Evolutionary conservation across 495 filamentous ascomycete species (phyloP).

Genomic region (Neurospora sp.): DNA sequence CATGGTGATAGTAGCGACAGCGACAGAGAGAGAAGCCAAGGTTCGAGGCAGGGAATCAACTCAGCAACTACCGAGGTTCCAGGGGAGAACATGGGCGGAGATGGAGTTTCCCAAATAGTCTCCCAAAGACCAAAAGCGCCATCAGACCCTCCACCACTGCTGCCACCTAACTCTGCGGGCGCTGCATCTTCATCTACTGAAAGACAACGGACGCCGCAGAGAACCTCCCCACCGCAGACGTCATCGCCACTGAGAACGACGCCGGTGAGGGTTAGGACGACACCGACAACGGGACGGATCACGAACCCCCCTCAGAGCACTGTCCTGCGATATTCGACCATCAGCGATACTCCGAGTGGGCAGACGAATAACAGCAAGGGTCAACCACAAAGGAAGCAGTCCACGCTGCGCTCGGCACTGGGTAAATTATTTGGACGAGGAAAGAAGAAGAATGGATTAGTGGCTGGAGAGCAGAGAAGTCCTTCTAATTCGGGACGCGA

Average conservation of each 20-base stretch:
- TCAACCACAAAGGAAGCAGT: conserved; percentile 38
- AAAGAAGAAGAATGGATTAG: conserved; percentile 26
- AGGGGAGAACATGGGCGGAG: not conserved
- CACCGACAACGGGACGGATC: conserved; percentile 15
- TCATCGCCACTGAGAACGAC: conserved; percentile 10
- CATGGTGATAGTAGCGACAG: not conserved
- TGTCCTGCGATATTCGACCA: conserved; percentile 25
- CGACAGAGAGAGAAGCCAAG: not conserved
- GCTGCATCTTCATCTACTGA: conserved; percentile 16
- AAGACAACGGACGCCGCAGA: conserved; percentile 13
- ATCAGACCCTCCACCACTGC: conserved; percentile 12
- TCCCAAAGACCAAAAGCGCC: conserved; percentile 11
- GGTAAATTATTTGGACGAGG: conserved; percentile 41
- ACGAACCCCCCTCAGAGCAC: conserved; percentile 26
- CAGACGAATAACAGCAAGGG: conserved; percentile 22
- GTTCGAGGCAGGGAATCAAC: not conserved
- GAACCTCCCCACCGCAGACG: conserved; percentile 6
- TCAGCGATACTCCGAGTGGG: conserved; percentile 27
- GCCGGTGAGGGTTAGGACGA: conserved; percentile 9
- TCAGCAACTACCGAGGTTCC: not conserved
- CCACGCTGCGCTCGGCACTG: conserved; percentile 36
- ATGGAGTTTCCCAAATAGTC: not conserved
- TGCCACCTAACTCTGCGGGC: conserved; percentile 9
- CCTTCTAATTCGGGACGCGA: conserved; percentile 9
- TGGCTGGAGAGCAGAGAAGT: conserved; percentile 13